These are phyloP conservation scores for Pseudomicrostroma phylloplanum DNA, from an alignment of 1,284 basidiomycete genomes.

Conservation along the genomic window DNA sequence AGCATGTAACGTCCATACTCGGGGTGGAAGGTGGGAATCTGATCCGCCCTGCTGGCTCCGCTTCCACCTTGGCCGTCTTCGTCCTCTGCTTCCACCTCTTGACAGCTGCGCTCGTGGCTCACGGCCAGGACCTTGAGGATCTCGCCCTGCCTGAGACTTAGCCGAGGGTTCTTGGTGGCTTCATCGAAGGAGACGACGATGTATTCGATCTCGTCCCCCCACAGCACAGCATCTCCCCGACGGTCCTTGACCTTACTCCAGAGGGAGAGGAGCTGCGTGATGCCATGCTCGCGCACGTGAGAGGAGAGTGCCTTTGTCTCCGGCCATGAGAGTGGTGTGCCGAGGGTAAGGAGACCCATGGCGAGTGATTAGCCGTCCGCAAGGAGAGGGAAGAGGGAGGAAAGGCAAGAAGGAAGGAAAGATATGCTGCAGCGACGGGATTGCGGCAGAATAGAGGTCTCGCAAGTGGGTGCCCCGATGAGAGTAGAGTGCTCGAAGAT, in stretches of 20 bases:
- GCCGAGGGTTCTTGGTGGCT: conserved; percentile 68
- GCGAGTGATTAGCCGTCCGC: background rate
- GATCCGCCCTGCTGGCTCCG: conserved; percentile 42
- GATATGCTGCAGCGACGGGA: no score
- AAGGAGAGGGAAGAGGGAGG: no score
- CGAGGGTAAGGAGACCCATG: conserved; percentile 92
- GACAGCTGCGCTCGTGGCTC: conserved; percentile 17
- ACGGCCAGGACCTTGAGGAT: conserved; percentile 71
- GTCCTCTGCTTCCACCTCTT: conserved; percentile 58
- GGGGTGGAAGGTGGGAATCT: conserved; percentile 86
- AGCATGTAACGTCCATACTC: conserved; percentile 99
- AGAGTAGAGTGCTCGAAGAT: no score
- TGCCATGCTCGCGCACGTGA: conserved; percentile 86
- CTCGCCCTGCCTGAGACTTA: conserved; percentile 88
- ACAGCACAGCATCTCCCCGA: conserved; percentile 86
- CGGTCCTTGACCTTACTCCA: conserved; percentile 88
- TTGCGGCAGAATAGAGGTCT: no score
- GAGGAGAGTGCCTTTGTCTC: conserved; percentile 72
- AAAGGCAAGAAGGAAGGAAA: no score
- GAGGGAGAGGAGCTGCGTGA: conserved; percentile 86
- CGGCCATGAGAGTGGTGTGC: conserved; percentile 87
- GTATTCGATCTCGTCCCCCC: conserved; percentile 99
- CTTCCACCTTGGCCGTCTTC: conserved; percentile 51
- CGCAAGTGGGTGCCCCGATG: no score
- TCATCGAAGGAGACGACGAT: conserved; percentile 87